These are phyloP conservation scores for Peniophora sp. DNA, from an alignment of 1,284 basidiomycete genomes.

Conservation along the genomic window DNA sequence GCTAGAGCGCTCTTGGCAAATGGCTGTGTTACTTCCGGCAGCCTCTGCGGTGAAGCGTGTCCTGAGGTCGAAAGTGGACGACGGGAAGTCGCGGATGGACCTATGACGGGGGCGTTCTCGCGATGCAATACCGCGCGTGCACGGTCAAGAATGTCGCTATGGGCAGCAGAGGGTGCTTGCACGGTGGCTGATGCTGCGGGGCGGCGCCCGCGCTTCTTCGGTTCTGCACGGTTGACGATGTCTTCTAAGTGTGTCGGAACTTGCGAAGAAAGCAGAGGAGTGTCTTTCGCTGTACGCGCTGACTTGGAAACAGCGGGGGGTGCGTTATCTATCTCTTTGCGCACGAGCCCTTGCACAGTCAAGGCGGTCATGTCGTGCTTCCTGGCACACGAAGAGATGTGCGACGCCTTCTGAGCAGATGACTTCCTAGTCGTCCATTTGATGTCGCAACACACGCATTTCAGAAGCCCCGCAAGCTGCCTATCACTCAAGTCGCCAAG, in stretches of 20 bases:
- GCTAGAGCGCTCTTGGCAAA: slow-evolving; percentile 4
- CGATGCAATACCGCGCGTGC: slow-evolving; percentile 33
- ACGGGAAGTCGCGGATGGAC: too few species aligned
- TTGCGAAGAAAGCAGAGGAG: not conserved
- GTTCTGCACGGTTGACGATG: slow-evolving; percentile 34
- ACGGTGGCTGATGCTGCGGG: slow-evolving; percentile 37
- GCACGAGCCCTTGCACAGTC: slow-evolving; percentile 46
- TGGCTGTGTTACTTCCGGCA: slow-evolving; percentile 7
- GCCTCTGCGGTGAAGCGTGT: not conserved
- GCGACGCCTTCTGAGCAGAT: slow-evolving; percentile 48
- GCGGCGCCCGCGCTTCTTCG: slow-evolving; percentile 36
- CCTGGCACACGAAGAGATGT: slow-evolving; percentile 61
- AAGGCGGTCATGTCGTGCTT: slow-evolving; percentile 45
- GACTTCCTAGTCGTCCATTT: slow-evolving; percentile 65
- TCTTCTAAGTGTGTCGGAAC: slow-evolving; percentile 47
- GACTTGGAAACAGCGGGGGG: slow-evolving; percentile 15
- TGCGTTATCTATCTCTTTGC: slow-evolving; percentile 32
- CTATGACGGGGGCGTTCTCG: too few species aligned
- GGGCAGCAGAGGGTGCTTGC: slow-evolving; percentile 36
- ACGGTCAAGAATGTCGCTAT: slow-evolving; percentile 43
- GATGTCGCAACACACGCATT: slow-evolving; percentile 58
- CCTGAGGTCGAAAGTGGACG: slow-evolving; percentile 11
- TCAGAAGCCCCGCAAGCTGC: slow-evolving; percentile 39
- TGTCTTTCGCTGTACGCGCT: slow-evolving; percentile 14
- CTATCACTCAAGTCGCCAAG: slow-evolving; percentile 32